Conservation (phyloP, 2,329 filamentous ascomycete genomes). For the Sordariomycetes sp. region DNA sequence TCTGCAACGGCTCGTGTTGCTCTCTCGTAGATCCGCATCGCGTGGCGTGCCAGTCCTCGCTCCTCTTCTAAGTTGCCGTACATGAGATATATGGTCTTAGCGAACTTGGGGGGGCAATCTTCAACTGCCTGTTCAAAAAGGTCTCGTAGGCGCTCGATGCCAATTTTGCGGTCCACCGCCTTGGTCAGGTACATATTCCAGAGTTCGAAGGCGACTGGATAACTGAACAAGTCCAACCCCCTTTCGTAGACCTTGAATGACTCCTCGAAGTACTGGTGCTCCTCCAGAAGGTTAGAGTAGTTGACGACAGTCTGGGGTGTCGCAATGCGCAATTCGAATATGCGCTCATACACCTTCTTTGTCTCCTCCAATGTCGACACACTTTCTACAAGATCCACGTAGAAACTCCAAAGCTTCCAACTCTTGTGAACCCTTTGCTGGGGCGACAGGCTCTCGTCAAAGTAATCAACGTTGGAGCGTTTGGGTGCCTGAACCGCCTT, state of each 20-base stretch:
- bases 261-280: conserved; percentile 92
- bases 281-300: conserved; percentile 90
- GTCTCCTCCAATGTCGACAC: conserved; percentile 88
- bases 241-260: conserved; percentile 97
- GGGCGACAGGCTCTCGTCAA: conserved; percentile 86
- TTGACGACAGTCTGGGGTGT: conserved; percentile 98
- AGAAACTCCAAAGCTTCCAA: conserved; percentile 99
- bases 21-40: conserved; percentile 98
- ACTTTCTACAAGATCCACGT: conserved; percentile 94
- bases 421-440: conserved; percentile 98
- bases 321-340: conserved; percentile 95
- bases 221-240: conserved; percentile 95
- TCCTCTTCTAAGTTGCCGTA: conserved; percentile 97
- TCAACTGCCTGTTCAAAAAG: conserved; percentile 96
- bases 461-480: conserved; percentile 96
- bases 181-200: conserved; percentile 99
- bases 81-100: conserved; percentile 94
- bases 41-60: conserved; percentile 83
- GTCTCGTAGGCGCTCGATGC: conserved; percentile 87
- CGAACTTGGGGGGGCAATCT: conserved; percentile 89
- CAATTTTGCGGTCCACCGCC: conserved; percentile 90
- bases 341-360: conserved; percentile 88
- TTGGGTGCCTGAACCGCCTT: conserved; percentile 97
- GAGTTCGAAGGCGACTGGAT: conserved; percentile 93
- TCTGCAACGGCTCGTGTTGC: conserved; percentile 91